phyloP scores from a whole-genome alignment of 495 filamentous ascomycete species.

The Aeminium ludgeri region DNA sequence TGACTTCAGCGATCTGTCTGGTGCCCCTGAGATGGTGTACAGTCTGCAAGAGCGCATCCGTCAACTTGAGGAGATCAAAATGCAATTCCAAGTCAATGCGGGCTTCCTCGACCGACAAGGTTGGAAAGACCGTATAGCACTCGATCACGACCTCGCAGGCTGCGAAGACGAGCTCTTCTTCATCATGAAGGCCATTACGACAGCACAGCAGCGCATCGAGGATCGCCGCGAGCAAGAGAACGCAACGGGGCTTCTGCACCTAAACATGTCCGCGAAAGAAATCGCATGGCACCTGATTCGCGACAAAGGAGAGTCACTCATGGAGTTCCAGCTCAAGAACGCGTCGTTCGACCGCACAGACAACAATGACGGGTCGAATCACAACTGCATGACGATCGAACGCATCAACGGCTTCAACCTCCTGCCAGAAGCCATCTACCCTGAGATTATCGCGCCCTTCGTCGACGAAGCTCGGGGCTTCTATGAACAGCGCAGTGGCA shows the following conservation, averaged over 20 bases:
- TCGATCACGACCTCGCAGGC: conserved; percentile 73
- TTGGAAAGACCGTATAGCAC: conserved; percentile 70
- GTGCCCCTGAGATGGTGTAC: conserved; percentile 84
- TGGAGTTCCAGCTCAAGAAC: conserved; percentile 80
- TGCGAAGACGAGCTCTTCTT: conserved; percentile 98
- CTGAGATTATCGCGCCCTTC: conserved; percentile 85
- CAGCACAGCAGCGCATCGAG: conserved; percentile 73
- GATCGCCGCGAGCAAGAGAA: conserved; percentile 43
- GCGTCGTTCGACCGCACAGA: conserved; percentile 86
- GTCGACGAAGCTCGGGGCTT: conserved; percentile 41
- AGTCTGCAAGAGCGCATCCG: conserved; percentile 80
- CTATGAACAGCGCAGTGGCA: conserved; percentile 35
- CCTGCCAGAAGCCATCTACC: conserved; percentile 78
- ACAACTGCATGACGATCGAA: conserved; percentile 76
- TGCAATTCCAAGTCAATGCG: conserved; percentile 82
- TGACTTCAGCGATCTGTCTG: conserved; percentile 92
- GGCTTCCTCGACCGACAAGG: conserved; percentile 74
- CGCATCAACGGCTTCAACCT: conserved; percentile 74
- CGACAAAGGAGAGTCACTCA: conserved; percentile 69
- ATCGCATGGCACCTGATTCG: conserved; percentile 93
- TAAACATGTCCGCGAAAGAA: conserved; percentile 78
- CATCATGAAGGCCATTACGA: conserved; percentile 98
- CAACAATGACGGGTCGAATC: conserved; percentile 90
- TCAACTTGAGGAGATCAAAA: conserved; percentile 93
- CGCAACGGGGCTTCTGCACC: conserved; percentile 63